Evolutionary conservation across 164 flowering plant genomes (phyloP), one percentile per base, ranked within the genome.

Genomic region (Pachysandra terminalis): DNA sequence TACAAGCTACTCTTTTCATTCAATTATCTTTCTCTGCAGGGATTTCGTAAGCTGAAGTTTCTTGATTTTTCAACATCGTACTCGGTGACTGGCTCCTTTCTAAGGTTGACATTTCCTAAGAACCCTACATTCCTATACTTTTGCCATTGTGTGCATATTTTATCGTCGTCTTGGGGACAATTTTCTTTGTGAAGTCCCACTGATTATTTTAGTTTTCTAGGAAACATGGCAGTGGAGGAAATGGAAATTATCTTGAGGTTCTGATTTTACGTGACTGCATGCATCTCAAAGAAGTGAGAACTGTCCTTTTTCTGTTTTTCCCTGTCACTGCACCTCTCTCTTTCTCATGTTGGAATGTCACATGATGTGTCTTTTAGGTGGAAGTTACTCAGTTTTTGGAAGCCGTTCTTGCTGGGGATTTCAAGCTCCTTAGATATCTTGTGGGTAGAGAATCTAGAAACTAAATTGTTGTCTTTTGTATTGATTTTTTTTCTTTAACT

Each of bases 231-330:
- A 78, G 79, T 72, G 72, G 69, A 24, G 59, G 68, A 0, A 79
- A 80, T 63, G 96, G 87, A 37, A 81, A 71, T 63, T 56, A 71
- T 19, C 81, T 93, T 66, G 98, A 91, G 79, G 85, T 85, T 59
- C 68, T 93, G 70, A 79, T 84, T 69, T 83, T 93, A 76, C 84
- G 98, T 56, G 98, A 93, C 65, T 93, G 97, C 83, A 88, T 90
- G 88, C 96, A 90, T 78, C 89, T 93, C 63, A 89, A 86, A 81
- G 88, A 89, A 82, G 98, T 89, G 54, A 67, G 79, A 55, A 59
- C 53, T 45, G 26, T 61, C 51, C 12, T 40, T 63, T 21, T 53
- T 5, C 24, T 35, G 35, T 67, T 28, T 10, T 58, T 9, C 53
- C 27, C 25, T 73, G 40, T 32, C 19, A 21, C 54, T n/a, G n/a